A percentile compares a stretch with the other conserved stretches of the same genome.
These are phyloP conservation scores for Ogataea allantospora DNA, from an alignment of 805 yeast genomes.

Conservation along the genomic window DNA sequence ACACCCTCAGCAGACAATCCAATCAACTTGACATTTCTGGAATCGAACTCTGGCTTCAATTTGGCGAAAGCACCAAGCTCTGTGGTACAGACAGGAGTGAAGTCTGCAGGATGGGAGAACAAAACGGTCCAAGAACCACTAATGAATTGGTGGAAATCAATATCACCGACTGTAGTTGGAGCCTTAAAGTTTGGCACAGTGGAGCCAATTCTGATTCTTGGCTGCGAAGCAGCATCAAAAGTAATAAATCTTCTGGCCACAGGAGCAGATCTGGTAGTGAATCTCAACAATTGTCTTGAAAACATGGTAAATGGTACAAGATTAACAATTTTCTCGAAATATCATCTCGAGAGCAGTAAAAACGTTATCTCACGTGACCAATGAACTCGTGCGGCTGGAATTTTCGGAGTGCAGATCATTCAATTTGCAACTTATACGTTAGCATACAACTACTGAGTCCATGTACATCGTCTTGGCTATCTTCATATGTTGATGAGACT, in stretches of 20 bases:
- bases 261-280: constrained; percentile 13
- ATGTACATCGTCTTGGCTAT: neutral
- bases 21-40: constrained; percentile 82
- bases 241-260: constrained; percentile 35
- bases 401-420: too few relatives aligned
- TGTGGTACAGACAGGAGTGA: constrained; percentile 96
- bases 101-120: constrained; percentile 94
- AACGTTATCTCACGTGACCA: constrained; percentile 11
- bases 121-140: constrained; percentile 85
- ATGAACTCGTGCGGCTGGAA: too few relatives aligned
- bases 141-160: constrained; percentile 83
- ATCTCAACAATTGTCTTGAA: constrained; percentile 23
- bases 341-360: too few relatives aligned
- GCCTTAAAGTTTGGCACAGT: constrained; percentile 87
- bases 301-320: constrained; percentile 15
- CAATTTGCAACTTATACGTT: too few relatives aligned
- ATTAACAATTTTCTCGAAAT: neutral
- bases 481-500: too few relatives aligned
- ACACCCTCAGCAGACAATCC: constrained; percentile 87
- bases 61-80: constrained; percentile 93
- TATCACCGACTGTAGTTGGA: constrained; percentile 75
- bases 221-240: constrained; percentile 54
- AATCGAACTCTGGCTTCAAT: constrained; percentile 82
- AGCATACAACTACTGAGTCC: neutral
- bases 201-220: constrained; percentile 75